Conservation (phyloP, 2,329 filamentous ascomycete genomes). For the Thermomyces lanuginosus region DNA sequence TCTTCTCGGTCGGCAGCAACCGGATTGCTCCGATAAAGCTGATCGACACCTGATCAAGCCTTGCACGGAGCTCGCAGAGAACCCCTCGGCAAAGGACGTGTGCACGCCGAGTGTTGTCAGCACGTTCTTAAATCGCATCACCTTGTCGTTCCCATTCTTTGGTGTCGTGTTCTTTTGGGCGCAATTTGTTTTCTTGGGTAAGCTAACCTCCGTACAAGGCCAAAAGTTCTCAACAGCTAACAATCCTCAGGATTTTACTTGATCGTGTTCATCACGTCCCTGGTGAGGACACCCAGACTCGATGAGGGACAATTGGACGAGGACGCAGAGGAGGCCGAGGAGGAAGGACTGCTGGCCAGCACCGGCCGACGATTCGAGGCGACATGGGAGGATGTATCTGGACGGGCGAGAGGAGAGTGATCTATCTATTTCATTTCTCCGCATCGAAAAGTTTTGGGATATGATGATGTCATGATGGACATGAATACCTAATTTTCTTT, state of each 20-base stretch:
- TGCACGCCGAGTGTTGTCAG: slow-evolving; percentile 87
- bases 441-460: neutral
- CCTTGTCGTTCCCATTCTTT: slow-evolving; percentile 89
- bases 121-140: slow-evolving; percentile 83
- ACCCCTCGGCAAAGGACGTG: slow-evolving; percentile 55
- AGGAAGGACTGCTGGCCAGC: slow-evolving; percentile 75
- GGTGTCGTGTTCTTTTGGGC: slow-evolving; percentile 90
- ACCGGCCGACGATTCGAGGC: slow-evolving; percentile 69
- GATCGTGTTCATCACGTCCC: slow-evolving; percentile 58
- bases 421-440: neutral
- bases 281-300: slow-evolving; percentile 66
- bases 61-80: slow-evolving; percentile 62
- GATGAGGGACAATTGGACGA: slow-evolving; percentile 67
- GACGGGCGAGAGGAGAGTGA: slow-evolving; percentile 24
- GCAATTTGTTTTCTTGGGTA: slow-evolving; percentile 74
- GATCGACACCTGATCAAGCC: slow-evolving; percentile 52
- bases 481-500: neutral
- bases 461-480: neutral
- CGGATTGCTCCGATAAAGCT: slow-evolving; percentile 61
- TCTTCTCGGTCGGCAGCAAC: slow-evolving; percentile 51
- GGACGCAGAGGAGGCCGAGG: slow-evolving; percentile 79
- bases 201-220: slow-evolving; percentile 5
- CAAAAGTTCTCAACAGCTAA: neutral
- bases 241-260: slow-evolving; percentile 46
- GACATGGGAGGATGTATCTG: slow-evolving; percentile 77